Conservation (phyloP, 805 yeast species). For the Lachancea meyersii region DNA sequence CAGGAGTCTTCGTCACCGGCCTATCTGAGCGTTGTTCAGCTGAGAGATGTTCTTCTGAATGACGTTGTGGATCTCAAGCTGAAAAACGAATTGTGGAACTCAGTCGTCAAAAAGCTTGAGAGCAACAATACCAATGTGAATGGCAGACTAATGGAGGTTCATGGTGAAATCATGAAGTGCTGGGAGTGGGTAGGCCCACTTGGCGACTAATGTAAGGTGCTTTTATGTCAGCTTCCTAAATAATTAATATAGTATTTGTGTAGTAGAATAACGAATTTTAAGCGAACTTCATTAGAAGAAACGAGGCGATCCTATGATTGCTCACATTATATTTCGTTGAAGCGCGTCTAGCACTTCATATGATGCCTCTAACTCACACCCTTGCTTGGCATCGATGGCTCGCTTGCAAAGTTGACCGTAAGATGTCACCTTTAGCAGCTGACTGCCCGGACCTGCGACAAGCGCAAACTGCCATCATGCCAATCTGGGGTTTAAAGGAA, state of each 20-base stretch:
- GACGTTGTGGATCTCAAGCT: slow-evolving; percentile 23
- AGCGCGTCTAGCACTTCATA: background rate
- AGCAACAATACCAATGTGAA: slow-evolving; percentile 55
- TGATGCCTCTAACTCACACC: background rate
- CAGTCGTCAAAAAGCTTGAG: slow-evolving; percentile 52
- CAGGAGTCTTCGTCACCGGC: slow-evolving; percentile 28
- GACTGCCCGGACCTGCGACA: background rate
- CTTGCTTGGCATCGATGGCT: background rate
- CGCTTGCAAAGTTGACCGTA: background rate
- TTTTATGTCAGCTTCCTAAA: background rate
- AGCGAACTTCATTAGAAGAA: background rate
- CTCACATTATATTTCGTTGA: background rate
- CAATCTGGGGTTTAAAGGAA: too few relatives aligned
- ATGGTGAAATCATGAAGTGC: slow-evolving; percentile 81
- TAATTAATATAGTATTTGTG: slow-evolving; percentile 2
- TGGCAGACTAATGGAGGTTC: slow-evolving; percentile 57
- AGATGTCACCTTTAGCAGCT: slow-evolving; percentile 1
- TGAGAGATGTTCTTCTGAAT: slow-evolving; percentile 57
- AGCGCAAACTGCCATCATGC: too few relatives aligned
- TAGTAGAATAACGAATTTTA: background rate
- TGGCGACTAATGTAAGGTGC: slow-evolving; percentile 8
- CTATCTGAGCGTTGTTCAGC: slow-evolving; percentile 63
- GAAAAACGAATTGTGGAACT: slow-evolving; percentile 52
- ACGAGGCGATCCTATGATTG: too few relatives aligned
- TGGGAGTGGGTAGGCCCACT: slow-evolving; percentile 74